A percentile compares a stretch with the other conserved stretches of the same genome.
Evolutionary conservation across 768 basidiomycete species (phyloP).

Genomic region (Lentinula aciculospora): DNA sequence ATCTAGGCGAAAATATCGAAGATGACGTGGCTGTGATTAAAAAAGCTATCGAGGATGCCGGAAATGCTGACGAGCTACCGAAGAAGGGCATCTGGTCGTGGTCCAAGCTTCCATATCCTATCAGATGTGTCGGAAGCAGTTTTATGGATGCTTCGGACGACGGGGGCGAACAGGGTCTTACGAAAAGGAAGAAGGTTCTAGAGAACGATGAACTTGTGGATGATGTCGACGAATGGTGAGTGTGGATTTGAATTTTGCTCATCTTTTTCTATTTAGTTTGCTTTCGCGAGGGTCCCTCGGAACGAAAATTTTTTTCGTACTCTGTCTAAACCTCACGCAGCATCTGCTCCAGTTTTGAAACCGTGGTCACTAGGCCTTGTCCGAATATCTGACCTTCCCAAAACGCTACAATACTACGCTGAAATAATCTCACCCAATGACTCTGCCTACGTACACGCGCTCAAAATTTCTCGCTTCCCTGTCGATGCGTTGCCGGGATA

Average conservation of each 20-base stretch:
- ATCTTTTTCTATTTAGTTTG: constrained; percentile 2
- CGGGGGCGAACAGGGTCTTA: not conserved
- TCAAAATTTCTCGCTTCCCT: not conserved
- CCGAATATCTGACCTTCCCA: constrained; percentile 5
- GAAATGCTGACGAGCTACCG: not conserved
- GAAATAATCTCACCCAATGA: not conserved
- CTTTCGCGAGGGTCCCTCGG: constrained; percentile 10
- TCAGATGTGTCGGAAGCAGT: constrained; percentile 3
- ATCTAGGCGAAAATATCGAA: not conserved
- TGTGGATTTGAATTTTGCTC: too few relatives aligned
- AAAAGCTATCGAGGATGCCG: not conserved
- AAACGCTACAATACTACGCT: not conserved
- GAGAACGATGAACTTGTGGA: constrained; percentile 10
- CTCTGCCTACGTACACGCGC: not conserved
- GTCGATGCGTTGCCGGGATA: constrained; percentile 10
- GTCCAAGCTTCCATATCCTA: not conserved
- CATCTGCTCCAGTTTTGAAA: not conserved
- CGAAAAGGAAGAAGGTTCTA: constrained; percentile 10
- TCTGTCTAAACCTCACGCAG: constrained; percentile 6
- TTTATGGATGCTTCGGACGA: not conserved
- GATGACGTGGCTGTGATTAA: not conserved
- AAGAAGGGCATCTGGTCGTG: constrained; percentile 1
- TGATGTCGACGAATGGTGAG: constrained; percentile 14
- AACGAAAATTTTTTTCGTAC: constrained; percentile 11
- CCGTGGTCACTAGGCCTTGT: constrained; percentile 11